These are phyloP conservation scores for Colletotrichum musae DNA, from an alignment of 2,329 filamentous ascomycete species.

Conservation along the genomic window DNA sequence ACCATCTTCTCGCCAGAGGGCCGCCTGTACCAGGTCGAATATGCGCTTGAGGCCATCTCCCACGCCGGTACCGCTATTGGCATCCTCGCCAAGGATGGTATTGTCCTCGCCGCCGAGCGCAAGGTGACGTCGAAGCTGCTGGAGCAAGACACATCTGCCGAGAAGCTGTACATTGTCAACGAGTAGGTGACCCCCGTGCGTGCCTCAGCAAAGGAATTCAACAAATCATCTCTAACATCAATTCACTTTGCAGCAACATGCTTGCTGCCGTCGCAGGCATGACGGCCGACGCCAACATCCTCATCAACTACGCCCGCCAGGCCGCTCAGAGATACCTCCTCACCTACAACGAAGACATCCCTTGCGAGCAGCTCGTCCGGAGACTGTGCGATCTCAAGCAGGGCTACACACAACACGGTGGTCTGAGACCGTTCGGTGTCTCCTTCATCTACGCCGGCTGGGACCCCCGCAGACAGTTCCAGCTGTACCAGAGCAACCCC, in stretches of 20 bases:
- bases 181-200: constrained; percentile 74
- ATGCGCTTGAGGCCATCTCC: constrained; percentile 98
- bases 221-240: background rate
- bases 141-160: constrained; percentile 98
- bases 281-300: constrained; percentile 99
- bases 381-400: constrained; percentile 98
- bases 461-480: constrained; percentile 96
- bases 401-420: constrained; percentile 98
- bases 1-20: constrained; percentile 99
- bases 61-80: constrained; percentile 97
- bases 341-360: constrained; percentile 99
- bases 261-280: constrained; percentile 99
- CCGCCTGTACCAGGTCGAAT: constrained; percentile 98
- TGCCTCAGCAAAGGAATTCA: background rate
- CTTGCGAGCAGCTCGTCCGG: constrained; percentile 98
- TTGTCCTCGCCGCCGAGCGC: constrained; percentile 96
- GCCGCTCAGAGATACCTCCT: constrained; percentile 97
- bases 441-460: constrained; percentile 99
- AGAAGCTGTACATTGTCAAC: constrained; percentile 99
- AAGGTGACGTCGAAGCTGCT: constrained; percentile 99
- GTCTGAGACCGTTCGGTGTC: constrained; percentile 96
- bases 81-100: constrained; percentile 97
- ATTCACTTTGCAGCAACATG: constrained; percentile 86
- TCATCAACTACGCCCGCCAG: constrained; percentile 99
- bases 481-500: constrained; percentile 99